phyloP scores from a whole-genome alignment of 306 rosid genomes.

The Biancaea sappan region DNA sequence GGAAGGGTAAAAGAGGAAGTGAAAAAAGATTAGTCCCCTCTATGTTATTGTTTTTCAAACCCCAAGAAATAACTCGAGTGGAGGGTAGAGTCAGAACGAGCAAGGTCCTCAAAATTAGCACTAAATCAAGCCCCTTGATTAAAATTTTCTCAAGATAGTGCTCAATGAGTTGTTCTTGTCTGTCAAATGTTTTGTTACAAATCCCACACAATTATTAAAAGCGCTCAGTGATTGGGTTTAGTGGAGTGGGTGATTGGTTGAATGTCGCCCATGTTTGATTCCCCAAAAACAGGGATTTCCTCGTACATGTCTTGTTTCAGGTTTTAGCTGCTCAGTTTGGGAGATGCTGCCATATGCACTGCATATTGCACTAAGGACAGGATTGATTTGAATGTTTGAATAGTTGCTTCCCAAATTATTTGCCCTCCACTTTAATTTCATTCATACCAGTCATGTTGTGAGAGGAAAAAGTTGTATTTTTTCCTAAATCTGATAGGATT shows the following conservation, averaged over 20 bases:
- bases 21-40: conserved; percentile 23
- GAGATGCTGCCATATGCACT: not conserved
- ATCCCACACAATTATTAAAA: conserved; percentile 49
- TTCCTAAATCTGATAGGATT: too few species aligned
- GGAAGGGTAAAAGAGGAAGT: conserved; percentile 40
- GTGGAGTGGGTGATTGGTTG: conserved; percentile 81
- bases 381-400: not conserved
- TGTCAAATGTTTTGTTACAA: conserved; percentile 55
- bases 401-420: not conserved
- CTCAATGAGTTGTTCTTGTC: conserved; percentile 83
- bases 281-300: conserved; percentile 57
- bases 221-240: conserved; percentile 38
- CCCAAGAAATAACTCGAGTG: conserved; percentile 67
- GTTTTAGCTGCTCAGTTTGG: conserved; percentile 27
- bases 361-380: not conserved
- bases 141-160: conserved; percentile 61
- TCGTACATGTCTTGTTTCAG: conserved; percentile 59
- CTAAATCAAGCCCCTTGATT: conserved; percentile 43
- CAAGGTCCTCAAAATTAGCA: conserved; percentile 80
- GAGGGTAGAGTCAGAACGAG: conserved; percentile 55
- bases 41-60: conserved; percentile 26
- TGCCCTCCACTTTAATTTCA: not conserved
- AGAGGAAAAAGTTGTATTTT: not conserved
- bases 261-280: conserved; percentile 70
- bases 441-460: not conserved